phyloP scores from a whole-genome alignment of 768 basidiomycete genomes.

The Collybia nuda region DNA sequence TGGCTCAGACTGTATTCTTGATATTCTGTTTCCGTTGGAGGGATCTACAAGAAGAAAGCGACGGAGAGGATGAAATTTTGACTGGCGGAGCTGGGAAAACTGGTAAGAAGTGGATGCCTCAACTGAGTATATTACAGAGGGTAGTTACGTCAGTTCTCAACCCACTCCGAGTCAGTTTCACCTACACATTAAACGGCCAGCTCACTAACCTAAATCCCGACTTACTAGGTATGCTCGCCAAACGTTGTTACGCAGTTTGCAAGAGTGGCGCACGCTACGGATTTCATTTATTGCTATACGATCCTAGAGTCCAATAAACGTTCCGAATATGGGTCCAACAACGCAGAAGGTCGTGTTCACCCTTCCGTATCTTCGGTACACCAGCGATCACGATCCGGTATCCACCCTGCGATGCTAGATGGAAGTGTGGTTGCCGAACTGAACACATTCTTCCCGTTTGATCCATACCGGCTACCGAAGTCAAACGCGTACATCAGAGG shows the following conservation, averaged over 20 bases:
- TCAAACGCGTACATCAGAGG: constrained; percentile 76
- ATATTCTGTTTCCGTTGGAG: constrained; percentile 99
- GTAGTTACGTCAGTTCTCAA: constrained; percentile 83
- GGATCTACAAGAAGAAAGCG: constrained; percentile 68
- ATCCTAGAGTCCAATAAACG: constrained; percentile 89
- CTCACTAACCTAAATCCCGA: background rate
- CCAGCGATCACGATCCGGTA: background rate
- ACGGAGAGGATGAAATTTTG: constrained; percentile 49
- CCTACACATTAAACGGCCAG: background rate
- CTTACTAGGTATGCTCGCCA: constrained; percentile 74
- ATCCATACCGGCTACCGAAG: constrained; percentile 88
- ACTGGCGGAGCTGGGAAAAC: constrained; percentile 16
- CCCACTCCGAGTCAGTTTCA: constrained; percentile 71
- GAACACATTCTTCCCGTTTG: constrained; percentile 97
- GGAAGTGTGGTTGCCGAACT: constrained; percentile 61
- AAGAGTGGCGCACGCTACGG: constrained; percentile 84
- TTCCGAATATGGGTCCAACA: constrained; percentile 43
- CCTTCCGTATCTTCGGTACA: background rate
- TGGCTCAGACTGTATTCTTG: constrained; percentile 88
- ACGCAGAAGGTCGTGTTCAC: constrained; percentile 9
- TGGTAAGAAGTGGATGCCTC: constrained; percentile 80
- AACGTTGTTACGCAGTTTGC: constrained; percentile 94
- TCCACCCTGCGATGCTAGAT: constrained; percentile 27
- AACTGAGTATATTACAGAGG: constrained; percentile 75
- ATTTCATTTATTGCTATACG: constrained; percentile 92